A percentile compares a stretch with the other conserved stretches of the same genome.
These are phyloP conservation scores for Candida parachauliodes DNA, from an alignment of 805 yeast species.

Conservation along the genomic window DNA sequence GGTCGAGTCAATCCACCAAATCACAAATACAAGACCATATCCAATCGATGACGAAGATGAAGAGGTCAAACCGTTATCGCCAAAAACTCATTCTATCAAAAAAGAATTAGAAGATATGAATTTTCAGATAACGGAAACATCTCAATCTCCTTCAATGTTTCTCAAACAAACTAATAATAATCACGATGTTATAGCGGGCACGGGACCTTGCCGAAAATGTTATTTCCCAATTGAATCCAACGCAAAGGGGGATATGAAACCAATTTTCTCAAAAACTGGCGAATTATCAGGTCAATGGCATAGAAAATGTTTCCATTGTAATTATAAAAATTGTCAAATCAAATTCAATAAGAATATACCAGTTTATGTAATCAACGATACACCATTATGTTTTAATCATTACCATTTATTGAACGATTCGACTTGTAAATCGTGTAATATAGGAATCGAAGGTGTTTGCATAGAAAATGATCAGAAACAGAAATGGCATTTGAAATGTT, in stretches of 20 bases:
- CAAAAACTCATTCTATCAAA: constrained; percentile 30
- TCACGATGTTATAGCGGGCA: constrained; percentile 49
- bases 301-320: constrained; percentile 76
- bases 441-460: constrained; percentile 88
- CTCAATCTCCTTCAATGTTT: constrained; percentile 10
- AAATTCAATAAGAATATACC: constrained; percentile 57
- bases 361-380: constrained; percentile 74
- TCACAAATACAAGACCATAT: neutral
- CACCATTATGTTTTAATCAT: constrained; percentile 79
- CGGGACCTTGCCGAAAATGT: constrained; percentile 84
- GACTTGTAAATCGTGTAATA: constrained; percentile 63
- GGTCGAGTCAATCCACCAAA: neutral
- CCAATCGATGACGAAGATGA: constrained; percentile 4
- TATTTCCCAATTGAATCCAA: constrained; percentile 42
- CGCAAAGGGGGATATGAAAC: constrained; percentile 41
- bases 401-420: constrained; percentile 75
- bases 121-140: constrained; percentile 14
- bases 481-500: constrained; percentile 73
- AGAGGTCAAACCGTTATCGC: constrained; percentile 29
- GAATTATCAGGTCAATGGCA: constrained; percentile 94
- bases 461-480: constrained; percentile 69
- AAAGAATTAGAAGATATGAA: constrained; percentile 30
- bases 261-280: constrained; percentile 83
- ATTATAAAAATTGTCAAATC: constrained; percentile 46
- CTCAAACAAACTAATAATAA: constrained; percentile 5